Evolutionary conservation across 257 asterid species (phyloP).

Genomic region (Lycium ferocissimum): DNA sequence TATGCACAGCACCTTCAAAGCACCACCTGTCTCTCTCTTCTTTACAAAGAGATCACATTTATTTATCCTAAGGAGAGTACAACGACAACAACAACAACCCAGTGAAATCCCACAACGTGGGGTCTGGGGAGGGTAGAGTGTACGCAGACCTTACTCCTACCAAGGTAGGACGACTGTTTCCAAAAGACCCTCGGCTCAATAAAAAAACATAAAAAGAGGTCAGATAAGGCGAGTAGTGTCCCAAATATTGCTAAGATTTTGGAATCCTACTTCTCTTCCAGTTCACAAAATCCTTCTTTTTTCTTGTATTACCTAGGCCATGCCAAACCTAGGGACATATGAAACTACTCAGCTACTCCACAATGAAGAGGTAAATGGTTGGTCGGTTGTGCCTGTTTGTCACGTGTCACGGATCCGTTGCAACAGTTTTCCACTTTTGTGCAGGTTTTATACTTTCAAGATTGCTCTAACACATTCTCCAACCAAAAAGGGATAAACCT

Average conservation of each 20-base stretch:
- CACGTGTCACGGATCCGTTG: background rate
- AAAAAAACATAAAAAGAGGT: too few relatives aligned
- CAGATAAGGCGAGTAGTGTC: background rate
- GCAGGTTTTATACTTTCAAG: conserved; percentile 7
- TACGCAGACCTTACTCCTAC: too few relatives aligned
- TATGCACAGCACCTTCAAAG: conserved; percentile 4
- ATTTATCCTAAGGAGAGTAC: background rate
- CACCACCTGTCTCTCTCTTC: background rate
- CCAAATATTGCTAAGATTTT: conserved; percentile 2
- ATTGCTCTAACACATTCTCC: background rate
- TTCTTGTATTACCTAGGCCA: background rate
- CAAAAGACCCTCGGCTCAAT: too few relatives aligned
- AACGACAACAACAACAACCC: too few relatives aligned
- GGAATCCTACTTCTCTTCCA: conserved; percentile 15
- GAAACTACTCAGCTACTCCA: background rate
- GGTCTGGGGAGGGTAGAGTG: too few relatives aligned
- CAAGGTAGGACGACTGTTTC: too few relatives aligned
- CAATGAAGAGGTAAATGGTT: background rate
- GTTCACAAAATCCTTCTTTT: background rate
- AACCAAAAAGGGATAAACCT: background rate
- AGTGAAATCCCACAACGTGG: too few relatives aligned
- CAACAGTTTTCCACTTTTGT: background rate
- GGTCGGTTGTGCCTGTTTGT: background rate
- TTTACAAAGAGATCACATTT: background rate
- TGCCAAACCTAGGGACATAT: background rate